Base-by-base conservation (phyloP, 805 yeast species). In the Kuraishia hungarica region DNA sequence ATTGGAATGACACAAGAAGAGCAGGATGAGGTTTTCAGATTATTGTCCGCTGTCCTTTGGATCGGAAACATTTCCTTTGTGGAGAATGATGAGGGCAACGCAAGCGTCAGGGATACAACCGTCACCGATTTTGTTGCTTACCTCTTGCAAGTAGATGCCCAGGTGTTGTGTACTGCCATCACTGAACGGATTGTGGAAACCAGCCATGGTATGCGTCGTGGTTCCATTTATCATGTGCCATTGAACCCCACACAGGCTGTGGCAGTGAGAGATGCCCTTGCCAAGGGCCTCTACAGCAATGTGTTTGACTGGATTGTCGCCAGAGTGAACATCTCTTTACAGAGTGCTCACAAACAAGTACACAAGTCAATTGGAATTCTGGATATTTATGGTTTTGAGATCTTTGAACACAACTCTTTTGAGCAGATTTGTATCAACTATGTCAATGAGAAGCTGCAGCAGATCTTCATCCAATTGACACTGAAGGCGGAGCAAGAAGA, bases 401-500 rank as follows among this genome's bases (percentile, higher is more conserved):
- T 93, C 65, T 92, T 92, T 67, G 97, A 92, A 56, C 93, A 89
- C 63, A 92, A 92, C 72, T 89, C 97, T 2, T 92, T 93, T 69
- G 97, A 93, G 69, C 98, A 92, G 72, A 78, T 92, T 60, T 92
- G 97, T 73, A 92, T 92, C 75, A 92, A 93, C 69, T 92, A 93
- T 63, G 97, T 92, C 60, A 92, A 92, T 71, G 98, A 92, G 71
- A 93, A 93, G 72, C 78, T 93, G 62, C 97, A 92, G 74, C 99
- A 93, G 69, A 94, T 93, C 67, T 94, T 94, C 65, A 94, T 94
- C 68, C 96, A 94, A 70, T 79, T 94, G 65, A 94, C 99, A 1
- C 79, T 94, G 65, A 94, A 94, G 72, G 88, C 97, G 0, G 99
- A 94, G 72, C 99, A 94, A 74, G 99, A 94, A 60, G 98, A 94